Conservation (phyloP, 2,329 filamentous ascomycete species). For the Fusarium haematococcum region DNA sequence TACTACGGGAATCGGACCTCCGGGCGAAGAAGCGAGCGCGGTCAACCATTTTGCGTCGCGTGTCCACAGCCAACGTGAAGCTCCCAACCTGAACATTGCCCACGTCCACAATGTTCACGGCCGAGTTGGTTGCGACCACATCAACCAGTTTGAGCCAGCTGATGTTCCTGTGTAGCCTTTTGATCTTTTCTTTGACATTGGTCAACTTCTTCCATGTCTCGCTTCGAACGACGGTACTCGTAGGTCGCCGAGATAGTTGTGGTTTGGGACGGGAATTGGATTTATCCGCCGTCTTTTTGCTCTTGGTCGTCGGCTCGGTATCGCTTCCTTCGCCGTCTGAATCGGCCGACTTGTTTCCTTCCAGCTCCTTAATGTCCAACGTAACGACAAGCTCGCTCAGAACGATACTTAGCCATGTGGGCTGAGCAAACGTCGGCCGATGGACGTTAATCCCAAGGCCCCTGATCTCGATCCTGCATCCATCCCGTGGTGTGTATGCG, state of each 20-base stretch:
- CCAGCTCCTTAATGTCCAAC: constrained; percentile 78
- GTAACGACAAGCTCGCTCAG: constrained; percentile 88
- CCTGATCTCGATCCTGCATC: constrained; percentile 88
- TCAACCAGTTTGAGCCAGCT: constrained; percentile 92
- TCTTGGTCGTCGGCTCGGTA: constrained; percentile 43
- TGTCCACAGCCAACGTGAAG: constrained; percentile 89
- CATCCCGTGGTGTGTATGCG: constrained; percentile 89
- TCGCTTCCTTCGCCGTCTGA: constrained; percentile 44
- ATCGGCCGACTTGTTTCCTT: constrained; percentile 56
- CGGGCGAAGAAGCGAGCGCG: constrained; percentile 90
- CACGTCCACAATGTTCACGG: constrained; percentile 81
- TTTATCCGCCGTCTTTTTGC: constrained; percentile 36
- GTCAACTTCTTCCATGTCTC: constrained; percentile 86
- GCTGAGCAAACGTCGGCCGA: constrained; percentile 94
- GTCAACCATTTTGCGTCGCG: constrained; percentile 90
- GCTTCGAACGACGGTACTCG: constrained; percentile 60
- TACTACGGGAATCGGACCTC: constrained; percentile 70
- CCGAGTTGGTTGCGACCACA: constrained; percentile 84
- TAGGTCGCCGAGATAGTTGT: constrained; percentile 26
- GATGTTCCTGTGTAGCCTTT: constrained; percentile 86
- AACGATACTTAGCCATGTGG: constrained; percentile 94
- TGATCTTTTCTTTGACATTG: constrained; percentile 84
- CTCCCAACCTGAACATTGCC: constrained; percentile 87
- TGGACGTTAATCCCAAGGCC: constrained; percentile 90
- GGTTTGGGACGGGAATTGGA: constrained; percentile 41